Conservation (phyloP, 495 filamentous ascomycete genomes). For the Hypoxylon lenormandii region DNA sequence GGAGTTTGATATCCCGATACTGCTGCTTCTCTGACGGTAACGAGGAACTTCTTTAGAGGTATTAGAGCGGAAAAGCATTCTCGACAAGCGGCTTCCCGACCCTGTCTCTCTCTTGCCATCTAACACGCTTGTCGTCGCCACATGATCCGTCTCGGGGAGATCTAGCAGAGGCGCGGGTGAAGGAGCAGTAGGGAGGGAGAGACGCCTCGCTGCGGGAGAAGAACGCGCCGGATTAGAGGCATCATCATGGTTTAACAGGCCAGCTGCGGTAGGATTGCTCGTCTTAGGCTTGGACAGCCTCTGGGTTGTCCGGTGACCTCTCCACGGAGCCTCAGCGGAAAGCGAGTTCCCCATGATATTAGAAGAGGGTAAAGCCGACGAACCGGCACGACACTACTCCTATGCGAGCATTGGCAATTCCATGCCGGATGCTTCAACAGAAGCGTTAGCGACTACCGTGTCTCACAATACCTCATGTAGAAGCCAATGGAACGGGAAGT, state of each 20-base stretch:
- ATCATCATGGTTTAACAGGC: conserved; percentile 57
- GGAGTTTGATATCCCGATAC: conserved; percentile 20
- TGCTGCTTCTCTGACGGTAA: conserved; percentile 28
- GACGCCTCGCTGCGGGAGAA: conserved; percentile 41
- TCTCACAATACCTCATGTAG: conserved; percentile 24
- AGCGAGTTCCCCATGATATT: conserved; percentile 61
- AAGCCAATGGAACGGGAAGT: neutral
- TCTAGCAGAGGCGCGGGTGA: conserved; percentile 39
- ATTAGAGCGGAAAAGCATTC: conserved; percentile 39
- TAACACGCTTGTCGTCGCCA: conserved; percentile 1
- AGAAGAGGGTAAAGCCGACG: conserved; percentile 37
- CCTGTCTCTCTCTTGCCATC: conserved; percentile 17
- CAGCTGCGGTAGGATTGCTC: conserved; percentile 58
- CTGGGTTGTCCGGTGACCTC: conserved; percentile 52
- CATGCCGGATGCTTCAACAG: conserved; percentile 53
- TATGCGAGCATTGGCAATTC: conserved; percentile 58
- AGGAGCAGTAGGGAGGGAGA: conserved; percentile 47
- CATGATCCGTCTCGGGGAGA: conserved; percentile 16
- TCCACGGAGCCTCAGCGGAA: conserved; percentile 57
- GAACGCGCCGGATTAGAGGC: conserved; percentile 47
- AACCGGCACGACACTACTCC: conserved; percentile 48
- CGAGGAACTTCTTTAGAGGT: conserved; percentile 27
- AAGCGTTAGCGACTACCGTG: conserved; percentile 33
- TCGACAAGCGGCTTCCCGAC: conserved; percentile 25
- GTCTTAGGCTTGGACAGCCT: conserved; percentile 64